These are phyloP conservation scores for Stagonosporopsis cucurbitacearum DNA, from an alignment of 2,329 filamentous ascomycete genomes.

Conservation along the genomic window DNA sequence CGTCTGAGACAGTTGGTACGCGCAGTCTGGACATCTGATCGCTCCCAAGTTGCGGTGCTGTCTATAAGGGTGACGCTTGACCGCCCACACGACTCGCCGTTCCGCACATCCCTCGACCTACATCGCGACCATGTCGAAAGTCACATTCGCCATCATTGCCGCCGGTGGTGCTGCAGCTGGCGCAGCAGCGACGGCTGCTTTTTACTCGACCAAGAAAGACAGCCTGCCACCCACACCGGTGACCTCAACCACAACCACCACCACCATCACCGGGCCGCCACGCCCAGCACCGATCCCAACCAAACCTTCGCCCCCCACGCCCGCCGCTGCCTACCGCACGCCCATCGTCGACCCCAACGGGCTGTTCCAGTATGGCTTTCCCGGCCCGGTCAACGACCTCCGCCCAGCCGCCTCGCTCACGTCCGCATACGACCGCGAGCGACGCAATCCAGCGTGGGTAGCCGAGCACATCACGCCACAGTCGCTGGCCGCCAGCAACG, in stretches of 20 bases:
- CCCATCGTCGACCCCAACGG: conserved; percentile 57
- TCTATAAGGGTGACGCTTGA: conserved; percentile 25
- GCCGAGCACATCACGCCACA: conserved; percentile 92
- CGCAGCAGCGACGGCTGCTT: conserved; percentile 56
- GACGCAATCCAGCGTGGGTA: conserved; percentile 90
- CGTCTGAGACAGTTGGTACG: conserved; percentile 47
- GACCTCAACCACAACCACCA: conserved; percentile 48
- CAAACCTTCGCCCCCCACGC: conserved; percentile 36
- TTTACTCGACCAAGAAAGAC: conserved; percentile 50
- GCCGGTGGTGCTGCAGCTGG: conserved; percentile 57
- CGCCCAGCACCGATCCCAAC: conserved; percentile 33
- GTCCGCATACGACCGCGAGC: conserved; percentile 88
- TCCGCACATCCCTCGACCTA: not conserved
- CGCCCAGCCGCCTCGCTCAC: conserved; percentile 77
- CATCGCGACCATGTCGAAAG: conserved; percentile 56
- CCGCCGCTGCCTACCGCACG: conserved; percentile 28
- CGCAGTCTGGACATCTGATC: conserved; percentile 42
- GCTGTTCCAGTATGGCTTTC: conserved; percentile 72
- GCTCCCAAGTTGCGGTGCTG: conserved; percentile 7
- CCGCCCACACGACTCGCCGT: conserved; percentile 1
- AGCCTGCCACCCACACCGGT: conserved; percentile 32
- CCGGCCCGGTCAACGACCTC: conserved; percentile 85
- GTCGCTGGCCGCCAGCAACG: conserved; percentile 76
- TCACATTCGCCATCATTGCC: conserved; percentile 58
- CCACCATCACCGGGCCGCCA: conserved; percentile 39